A percentile compares a stretch with the other conserved stretches of the same genome.
phyloP scores from a whole-genome alignment of 2,329 filamentous ascomycete species.

The Coniochaeta sp. region DNA sequence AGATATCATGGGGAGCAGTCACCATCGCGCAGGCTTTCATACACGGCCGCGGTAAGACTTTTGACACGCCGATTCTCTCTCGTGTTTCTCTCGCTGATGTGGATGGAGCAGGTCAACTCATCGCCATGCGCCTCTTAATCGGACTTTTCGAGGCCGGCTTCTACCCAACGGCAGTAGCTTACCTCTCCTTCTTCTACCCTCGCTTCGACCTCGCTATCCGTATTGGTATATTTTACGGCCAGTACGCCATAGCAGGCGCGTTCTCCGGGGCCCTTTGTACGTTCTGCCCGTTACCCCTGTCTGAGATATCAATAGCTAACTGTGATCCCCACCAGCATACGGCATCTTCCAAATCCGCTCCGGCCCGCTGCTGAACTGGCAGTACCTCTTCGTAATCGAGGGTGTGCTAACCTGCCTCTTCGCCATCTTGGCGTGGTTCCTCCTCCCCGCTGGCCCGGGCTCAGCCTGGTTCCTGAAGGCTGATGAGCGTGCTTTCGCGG shows the following conservation, averaged over 20 bases:
- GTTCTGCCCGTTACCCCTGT: not conserved
- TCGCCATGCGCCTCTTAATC: constrained; percentile 15
- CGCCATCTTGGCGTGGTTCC: constrained; percentile 28
- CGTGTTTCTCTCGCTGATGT: not conserved
- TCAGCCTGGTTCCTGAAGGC: constrained; percentile 29
- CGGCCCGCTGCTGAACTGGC: constrained; percentile 27
- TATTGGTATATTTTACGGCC: constrained; percentile 49
- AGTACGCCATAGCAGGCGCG: constrained; percentile 48
- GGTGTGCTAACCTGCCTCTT: constrained; percentile 29
- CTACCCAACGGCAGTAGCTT: constrained; percentile 48
- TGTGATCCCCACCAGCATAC: too few relatives aligned
- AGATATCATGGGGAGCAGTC: constrained; percentile 20
- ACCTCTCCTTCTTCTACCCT: constrained; percentile 51
- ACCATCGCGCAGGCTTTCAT: constrained; percentile 23
- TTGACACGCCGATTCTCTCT: not conserved
- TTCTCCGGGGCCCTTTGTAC: constrained; percentile 48
- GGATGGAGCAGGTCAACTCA: constrained; percentile 14
- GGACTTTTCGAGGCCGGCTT: constrained; percentile 39
- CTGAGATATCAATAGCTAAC: constrained; percentile 12
- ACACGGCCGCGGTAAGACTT: constrained; percentile 16
- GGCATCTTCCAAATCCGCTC: constrained; percentile 29
- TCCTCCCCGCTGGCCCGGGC: constrained; percentile 28
- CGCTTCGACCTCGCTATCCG: constrained; percentile 48
- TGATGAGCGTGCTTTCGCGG: constrained; percentile 27
- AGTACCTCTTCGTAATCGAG: constrained; percentile 38